These are phyloP conservation scores for Aeschynomene evenia DNA, from an alignment of 306 rosid species.

Conservation along the genomic window DNA sequence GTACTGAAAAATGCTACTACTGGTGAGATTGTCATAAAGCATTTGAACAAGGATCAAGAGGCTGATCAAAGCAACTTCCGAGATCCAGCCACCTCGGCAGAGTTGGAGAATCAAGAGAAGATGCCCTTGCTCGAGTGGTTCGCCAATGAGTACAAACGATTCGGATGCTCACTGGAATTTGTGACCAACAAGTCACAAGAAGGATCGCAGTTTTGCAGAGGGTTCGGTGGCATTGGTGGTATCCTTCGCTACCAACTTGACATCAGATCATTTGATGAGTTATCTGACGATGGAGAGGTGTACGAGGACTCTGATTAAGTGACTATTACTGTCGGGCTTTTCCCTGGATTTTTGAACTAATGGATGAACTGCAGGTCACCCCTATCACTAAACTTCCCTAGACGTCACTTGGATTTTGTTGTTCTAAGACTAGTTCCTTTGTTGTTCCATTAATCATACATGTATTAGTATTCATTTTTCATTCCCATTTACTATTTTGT, in stretches of 20 bases:
- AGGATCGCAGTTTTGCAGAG: constrained; percentile 90
- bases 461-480: background rate
- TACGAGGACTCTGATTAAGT: constrained; percentile 61
- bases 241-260: constrained; percentile 94
- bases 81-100: constrained; percentile 42
- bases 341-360: background rate
- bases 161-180: constrained; percentile 81
- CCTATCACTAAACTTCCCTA: background rate
- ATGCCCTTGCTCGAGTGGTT: constrained; percentile 83
- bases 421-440: constrained; percentile 18
- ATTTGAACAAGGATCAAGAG: constrained; percentile 75
- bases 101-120: constrained; percentile 84
- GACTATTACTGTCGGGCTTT: background rate
- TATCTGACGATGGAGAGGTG: constrained; percentile 65
- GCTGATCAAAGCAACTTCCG: constrained; percentile 60
- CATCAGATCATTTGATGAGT: constrained; percentile 72
- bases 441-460: background rate
- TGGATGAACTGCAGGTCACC: background rate
- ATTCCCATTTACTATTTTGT: background rate
- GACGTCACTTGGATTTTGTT: constrained; percentile 1
- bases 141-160: constrained; percentile 72
- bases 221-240: constrained; percentile 91
- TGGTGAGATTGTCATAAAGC: constrained; percentile 63
- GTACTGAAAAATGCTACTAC: constrained; percentile 51
- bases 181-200: constrained; percentile 92